Percentiles rank a stretch among this genome's conserved stretches.
Conservation (phyloP, 2,329 filamentous ascomycete species). For the Rhinocladiella similis region DNA sequence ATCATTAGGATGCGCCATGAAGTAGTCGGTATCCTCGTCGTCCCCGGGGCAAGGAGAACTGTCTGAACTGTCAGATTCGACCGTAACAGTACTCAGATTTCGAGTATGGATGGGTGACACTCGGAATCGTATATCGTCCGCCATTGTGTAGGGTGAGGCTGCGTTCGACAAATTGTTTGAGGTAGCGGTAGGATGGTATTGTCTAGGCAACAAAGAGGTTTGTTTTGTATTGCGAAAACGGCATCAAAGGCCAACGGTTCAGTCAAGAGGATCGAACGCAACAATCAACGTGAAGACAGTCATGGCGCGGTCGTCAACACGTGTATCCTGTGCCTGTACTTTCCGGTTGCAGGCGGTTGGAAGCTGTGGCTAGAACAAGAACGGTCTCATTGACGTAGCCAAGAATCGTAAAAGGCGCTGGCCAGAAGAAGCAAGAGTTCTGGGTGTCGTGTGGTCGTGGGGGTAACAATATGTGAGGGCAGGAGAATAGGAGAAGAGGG, state of each 20-base stretch:
- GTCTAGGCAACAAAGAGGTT: not conserved
- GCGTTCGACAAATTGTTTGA: not conserved
- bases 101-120: conserved; percentile 26
- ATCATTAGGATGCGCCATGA: conserved; percentile 78
- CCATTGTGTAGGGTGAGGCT: conserved; percentile 24
- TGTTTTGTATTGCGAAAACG: not conserved
- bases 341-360: not conserved
- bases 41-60: conserved; percentile 57
- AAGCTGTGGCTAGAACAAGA: not conserved
- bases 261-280: not conserved
- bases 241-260: not conserved
- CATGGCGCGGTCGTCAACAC: not conserved
- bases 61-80: conserved; percentile 31
- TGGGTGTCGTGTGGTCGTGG: too few species aligned
- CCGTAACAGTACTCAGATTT: conserved; percentile 27
- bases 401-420: not conserved
- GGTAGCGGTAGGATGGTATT: not conserved
- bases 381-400: not conserved
- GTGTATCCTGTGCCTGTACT: not conserved
- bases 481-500: not conserved
- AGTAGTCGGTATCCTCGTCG: conserved; percentile 92
- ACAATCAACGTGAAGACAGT: not conserved
- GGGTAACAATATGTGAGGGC: too few species aligned
- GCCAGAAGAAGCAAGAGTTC: not conserved
- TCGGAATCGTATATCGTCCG: conserved; percentile 22